Evolutionary conservation across 2,329 filamentous ascomycete species (phyloP), one percentile per base, ranked within the genome.

Genomic region (Colletotrichum destructivum): DNA sequence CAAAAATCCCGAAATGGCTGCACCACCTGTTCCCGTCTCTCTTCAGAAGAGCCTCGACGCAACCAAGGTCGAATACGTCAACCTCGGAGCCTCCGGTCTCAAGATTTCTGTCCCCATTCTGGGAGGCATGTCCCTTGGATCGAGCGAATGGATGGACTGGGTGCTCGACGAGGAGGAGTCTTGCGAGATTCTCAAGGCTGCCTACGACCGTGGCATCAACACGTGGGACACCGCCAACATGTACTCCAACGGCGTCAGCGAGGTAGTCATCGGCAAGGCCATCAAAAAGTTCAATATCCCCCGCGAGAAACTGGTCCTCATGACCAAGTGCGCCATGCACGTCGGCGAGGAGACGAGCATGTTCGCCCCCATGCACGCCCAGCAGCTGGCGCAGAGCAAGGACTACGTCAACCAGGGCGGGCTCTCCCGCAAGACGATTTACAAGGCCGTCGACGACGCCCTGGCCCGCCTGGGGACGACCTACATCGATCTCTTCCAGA

Each of bases 221-320:
- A 74, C 73, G 9, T 83, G 80, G 80, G 82, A 86, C 67, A 87
- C 85, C 52, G 88, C 88, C 18, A 87, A 90, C 74, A 83, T 85
- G 47, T 90, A 91, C 80, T 89, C 86, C 21, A 89, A 93, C 76
- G 92, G 92, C 26, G 77, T 81, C 9, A 91, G 88, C 3, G 92
- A 94, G 77, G 81, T 85, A 62, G 88, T 94, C 74, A 87, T 94
- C 71, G 91, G 86, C 67, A 91, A 90, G 77, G 90, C 91, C 0
- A 81, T 93, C 63, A 88, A 88, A 75, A 83, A 89, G 72, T 92
- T 88, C 83, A 83, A 86, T 44, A 92, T 93, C 73, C 91, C 91
- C 0, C 86, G 91, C 8, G 81, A 85, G 72, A 89, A 88, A 68
- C 81, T 93, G n/a, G 89, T 93, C 6, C 88, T 93, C 69, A 79